Conservation (phyloP, 2,329 filamentous ascomycete genomes). For the Microcyclospora pomicola region DNA sequence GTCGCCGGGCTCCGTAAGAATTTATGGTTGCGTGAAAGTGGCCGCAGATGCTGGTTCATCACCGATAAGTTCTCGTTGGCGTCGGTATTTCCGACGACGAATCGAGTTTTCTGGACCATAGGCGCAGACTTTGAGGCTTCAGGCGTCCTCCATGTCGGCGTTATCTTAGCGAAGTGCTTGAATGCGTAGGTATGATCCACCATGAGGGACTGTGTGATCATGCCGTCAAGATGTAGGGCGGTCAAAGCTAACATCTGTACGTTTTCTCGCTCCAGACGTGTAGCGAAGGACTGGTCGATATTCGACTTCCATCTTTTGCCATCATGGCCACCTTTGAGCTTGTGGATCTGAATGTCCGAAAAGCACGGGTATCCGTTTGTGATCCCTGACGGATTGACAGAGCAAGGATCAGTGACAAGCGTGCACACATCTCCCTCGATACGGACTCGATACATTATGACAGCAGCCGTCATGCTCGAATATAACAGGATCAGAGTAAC, state of each 20-base stretch:
- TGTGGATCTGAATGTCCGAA: neutral
- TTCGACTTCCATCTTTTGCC: neutral
- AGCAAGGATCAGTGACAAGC: neutral
- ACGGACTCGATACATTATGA: slow-evolving; percentile 17
- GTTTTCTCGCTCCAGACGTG: neutral
- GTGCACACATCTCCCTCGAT: slow-evolving; percentile 1
- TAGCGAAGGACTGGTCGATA: too few species aligned
- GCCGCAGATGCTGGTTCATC: too few species aligned
- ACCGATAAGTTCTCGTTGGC: too few species aligned
- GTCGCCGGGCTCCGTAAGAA: too few species aligned
- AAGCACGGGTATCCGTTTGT: neutral
- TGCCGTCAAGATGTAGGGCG: neutral
- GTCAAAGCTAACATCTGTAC: neutral
- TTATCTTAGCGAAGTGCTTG: too few species aligned
- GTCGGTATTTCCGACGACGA: too few species aligned
- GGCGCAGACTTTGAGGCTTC: too few species aligned
- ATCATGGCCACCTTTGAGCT: neutral
- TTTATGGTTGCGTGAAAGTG: too few species aligned
- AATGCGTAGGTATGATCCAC: neutral
- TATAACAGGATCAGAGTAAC: neutral
- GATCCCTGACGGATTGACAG: neutral
- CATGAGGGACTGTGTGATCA: neutral
- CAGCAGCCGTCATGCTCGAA: slow-evolving; percentile 8
- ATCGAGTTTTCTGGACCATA: too few species aligned
- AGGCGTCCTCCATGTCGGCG: too few species aligned